Percentiles rank a stretch among this genome's conserved stretches.
phyloP scores from a whole-genome alignment of 176 grass and related monocot genomes.

The Oropetium thomaeum region DNA sequence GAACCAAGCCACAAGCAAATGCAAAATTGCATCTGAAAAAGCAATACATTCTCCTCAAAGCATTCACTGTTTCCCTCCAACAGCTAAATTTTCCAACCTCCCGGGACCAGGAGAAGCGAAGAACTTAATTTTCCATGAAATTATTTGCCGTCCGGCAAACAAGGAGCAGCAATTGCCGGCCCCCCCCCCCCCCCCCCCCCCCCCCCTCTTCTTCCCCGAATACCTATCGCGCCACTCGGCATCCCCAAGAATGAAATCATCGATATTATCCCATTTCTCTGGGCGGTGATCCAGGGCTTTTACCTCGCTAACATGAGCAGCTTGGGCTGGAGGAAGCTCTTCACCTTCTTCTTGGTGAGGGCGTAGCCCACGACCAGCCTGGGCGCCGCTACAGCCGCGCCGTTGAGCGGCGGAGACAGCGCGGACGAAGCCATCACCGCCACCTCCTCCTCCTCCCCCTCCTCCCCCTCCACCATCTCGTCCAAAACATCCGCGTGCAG shows the following conservation, averaged over 20 bases:
- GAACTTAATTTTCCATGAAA: not conserved
- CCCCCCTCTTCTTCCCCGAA: conserved; percentile 11
- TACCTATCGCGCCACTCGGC: conserved; percentile 11
- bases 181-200: too few species aligned
- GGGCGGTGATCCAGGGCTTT: conserved; percentile 32
- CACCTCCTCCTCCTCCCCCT: conserved; percentile 28
- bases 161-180: not conserved
- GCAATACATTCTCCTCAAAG: not conserved
- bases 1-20: not conserved
- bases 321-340: conserved; percentile 93
- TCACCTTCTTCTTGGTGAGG: conserved; percentile 94
- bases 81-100: conserved; percentile 21
- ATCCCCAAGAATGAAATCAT: not conserved
- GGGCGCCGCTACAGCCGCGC: conserved; percentile 23
- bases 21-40: not conserved
- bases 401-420: conserved; percentile 35
- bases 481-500: conserved; percentile 44
- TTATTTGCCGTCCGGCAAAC: not conserved
- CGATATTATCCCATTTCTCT: conserved; percentile 19
- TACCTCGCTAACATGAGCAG: conserved; percentile 81
- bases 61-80: not conserved
- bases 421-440: conserved; percentile 23
- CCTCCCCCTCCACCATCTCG: conserved; percentile 28
- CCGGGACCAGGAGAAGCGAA: conserved; percentile 23
- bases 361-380: conserved; percentile 79